Conservation (phyloP, 1,284 basidiomycete species). For the Albatrellus sp. region DNA sequence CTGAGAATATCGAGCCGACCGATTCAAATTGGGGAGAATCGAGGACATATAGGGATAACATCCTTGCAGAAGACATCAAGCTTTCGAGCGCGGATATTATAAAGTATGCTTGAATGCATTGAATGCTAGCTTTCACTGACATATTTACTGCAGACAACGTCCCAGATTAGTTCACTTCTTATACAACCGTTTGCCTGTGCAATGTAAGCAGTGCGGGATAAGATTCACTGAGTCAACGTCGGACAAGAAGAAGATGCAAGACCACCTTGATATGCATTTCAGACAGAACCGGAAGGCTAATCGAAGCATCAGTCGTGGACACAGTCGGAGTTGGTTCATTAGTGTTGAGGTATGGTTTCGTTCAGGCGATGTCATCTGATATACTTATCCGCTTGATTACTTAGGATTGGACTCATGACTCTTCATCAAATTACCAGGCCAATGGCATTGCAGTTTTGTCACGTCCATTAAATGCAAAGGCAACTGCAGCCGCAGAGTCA, state of each 20-base stretch:
- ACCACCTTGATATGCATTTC: conserved; percentile 97
- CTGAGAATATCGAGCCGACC: conserved; percentile 12
- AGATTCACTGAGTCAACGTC: conserved; percentile 65
- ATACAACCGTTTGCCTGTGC: conserved; percentile 63
- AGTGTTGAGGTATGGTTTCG: conserved; percentile 57
- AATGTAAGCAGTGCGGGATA: conserved; percentile 91
- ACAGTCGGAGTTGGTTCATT: conserved; percentile 88
- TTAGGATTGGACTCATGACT: conserved; percentile 80
- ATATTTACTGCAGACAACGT: conserved; percentile 38
- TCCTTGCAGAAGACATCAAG: conserved; percentile 59
- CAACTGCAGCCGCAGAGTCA: conserved; percentile 50
- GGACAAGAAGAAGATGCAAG: conserved; percentile 74
- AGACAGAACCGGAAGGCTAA: conserved; percentile 84
- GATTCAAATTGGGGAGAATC: conserved; percentile 36
- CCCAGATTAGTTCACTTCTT: conserved; percentile 53
- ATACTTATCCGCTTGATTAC: conserved; percentile 6
- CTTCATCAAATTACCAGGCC: conserved; percentile 44
- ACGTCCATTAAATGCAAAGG: conserved; percentile 39
- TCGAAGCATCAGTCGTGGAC: conserved; percentile 76
- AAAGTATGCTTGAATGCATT: conserved; percentile 31
- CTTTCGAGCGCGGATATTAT: conserved; percentile 64
- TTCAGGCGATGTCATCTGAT: conserved; percentile 9
- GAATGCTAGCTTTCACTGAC: conserved; percentile 5
- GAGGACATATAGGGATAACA: conserved; percentile 54
- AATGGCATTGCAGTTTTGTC: conserved; percentile 46